Percentiles rank a stretch among this genome's conserved stretches.
Conservation (phyloP, 805 yeast species). For the Ascoidea asiatica region DNA sequence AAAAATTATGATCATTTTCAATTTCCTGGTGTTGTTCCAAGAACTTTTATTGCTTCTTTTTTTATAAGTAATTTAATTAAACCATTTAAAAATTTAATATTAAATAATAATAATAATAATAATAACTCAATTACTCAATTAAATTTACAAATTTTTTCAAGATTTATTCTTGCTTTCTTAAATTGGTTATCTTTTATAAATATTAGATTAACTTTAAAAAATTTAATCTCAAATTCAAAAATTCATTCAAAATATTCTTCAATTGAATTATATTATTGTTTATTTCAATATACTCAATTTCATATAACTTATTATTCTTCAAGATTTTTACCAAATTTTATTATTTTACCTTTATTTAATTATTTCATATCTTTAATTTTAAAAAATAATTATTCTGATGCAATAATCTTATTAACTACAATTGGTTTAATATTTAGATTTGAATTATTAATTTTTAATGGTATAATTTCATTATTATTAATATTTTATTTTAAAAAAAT, state of each 20-base stretch:
- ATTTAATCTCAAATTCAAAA: too few species aligned
- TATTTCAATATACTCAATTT: conserved; percentile 56
- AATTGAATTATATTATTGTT: conserved; percentile 42
- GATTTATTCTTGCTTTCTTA: conserved; percentile 49
- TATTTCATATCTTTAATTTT: conserved; percentile 38
- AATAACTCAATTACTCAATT: conserved; percentile 24
- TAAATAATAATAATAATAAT: conserved; percentile 7
- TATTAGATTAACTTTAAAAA: not conserved
- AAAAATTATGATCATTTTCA: conserved; percentile 53
- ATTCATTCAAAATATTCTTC: conserved; percentile 10
- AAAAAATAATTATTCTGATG: conserved; percentile 30
- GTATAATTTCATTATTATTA: conserved; percentile 33
- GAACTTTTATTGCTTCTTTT: conserved; percentile 68
- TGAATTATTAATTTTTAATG: conserved; percentile 49
- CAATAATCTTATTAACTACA: conserved; percentile 43
- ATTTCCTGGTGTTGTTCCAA: conserved; percentile 85
- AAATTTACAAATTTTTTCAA: conserved; percentile 36
- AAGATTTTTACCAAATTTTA: conserved; percentile 77
- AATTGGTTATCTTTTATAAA: conserved; percentile 39
- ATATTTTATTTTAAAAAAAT: conserved; percentile 33
- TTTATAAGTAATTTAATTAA: conserved; percentile 33
- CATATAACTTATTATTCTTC: conserved; percentile 73
- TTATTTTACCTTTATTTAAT: conserved; percentile 64
- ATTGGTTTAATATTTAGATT: conserved; percentile 57
- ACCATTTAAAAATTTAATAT: conserved; percentile 17